Evolutionary conservation across 345 rosid species (phyloP).

Genomic region (Rhodamnia argentea): DNA sequence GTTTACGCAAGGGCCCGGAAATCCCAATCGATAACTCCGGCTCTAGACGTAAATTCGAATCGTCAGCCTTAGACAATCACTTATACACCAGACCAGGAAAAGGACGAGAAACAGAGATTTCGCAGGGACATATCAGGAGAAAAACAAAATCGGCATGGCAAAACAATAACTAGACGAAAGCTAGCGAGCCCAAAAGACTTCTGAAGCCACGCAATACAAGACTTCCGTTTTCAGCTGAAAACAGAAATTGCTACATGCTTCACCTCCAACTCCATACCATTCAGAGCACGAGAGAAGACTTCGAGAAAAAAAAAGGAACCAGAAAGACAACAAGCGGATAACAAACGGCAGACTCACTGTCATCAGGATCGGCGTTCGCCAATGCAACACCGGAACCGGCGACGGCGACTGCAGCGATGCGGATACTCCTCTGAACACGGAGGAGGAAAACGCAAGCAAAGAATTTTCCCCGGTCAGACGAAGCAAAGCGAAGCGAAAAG

Average conservation of each 20-base stretch:
- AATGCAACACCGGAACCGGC: conserved; percentile 34
- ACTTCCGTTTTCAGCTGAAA: background rate
- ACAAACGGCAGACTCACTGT: conserved; percentile 14
- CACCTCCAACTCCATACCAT: background rate
- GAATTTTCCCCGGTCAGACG: background rate
- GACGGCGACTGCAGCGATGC: conserved; percentile 26
- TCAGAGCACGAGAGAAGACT: background rate
- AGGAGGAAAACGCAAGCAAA: background rate
- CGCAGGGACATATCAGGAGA: background rate
- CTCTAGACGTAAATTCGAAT: background rate
- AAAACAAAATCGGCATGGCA: background rate
- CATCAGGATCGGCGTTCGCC: conserved; percentile 8
- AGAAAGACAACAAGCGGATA: background rate
- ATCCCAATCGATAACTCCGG: background rate
- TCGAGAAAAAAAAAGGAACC: background rate
- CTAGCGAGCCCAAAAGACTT: background rate
- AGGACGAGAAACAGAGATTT: background rate
- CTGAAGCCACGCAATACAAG: background rate
- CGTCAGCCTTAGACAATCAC: background rate
- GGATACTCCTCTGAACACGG: conserved; percentile 33
- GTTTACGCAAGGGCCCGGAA: conserved; percentile 17
- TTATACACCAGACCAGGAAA: background rate
- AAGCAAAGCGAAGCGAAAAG: background rate
- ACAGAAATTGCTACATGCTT: background rate
- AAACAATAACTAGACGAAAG: background rate